Evolutionary conservation across 2,329 filamentous ascomycete genomes (phyloP).

Genomic region (Aspergillus amoenus): DNA sequence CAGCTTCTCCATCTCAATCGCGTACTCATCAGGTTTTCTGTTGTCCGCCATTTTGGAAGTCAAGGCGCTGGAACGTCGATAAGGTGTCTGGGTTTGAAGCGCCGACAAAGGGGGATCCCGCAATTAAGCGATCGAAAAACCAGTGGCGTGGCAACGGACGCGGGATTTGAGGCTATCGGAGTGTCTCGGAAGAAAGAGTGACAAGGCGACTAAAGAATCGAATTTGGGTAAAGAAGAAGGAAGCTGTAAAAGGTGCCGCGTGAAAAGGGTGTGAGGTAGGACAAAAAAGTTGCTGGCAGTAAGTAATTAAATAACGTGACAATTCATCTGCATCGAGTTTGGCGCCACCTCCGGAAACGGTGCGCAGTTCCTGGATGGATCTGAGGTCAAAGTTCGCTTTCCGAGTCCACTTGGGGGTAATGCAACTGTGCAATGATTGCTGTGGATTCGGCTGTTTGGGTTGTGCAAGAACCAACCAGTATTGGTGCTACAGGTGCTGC

Average conservation of each 20-base stretch:
- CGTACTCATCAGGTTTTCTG: conserved; percentile 79
- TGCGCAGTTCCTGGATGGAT: neutral
- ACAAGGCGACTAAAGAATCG: neutral
- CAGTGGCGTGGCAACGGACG: neutral
- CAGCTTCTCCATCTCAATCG: conserved; percentile 66
- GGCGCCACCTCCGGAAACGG: conserved; percentile 14
- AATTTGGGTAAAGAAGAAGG: neutral
- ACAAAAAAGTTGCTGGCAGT: conserved; percentile 8
- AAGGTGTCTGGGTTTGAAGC: neutral
- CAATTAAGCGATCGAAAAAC: neutral
- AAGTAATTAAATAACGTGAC: neutral
- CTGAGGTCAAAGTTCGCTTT: neutral
- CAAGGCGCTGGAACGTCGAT: conserved; percentile 2
- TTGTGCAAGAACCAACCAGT: neutral
- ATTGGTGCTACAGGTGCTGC: neutral
- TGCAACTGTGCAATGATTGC: neutral
- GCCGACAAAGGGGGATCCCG: conserved; percentile 2
- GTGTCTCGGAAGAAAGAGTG: neutral
- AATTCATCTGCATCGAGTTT: neutral
- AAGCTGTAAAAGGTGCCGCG: conserved; percentile 1
- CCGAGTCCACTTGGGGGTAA: neutral
- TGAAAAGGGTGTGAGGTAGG: conserved; percentile 1
- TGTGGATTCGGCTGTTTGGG: neutral
- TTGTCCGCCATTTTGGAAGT: conserved; percentile 72
- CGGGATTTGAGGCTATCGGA: neutral